Evolutionary conservation across 139 green algal genomes (phyloP).

Genomic region (Axilococcus clingmanii): DNA sequence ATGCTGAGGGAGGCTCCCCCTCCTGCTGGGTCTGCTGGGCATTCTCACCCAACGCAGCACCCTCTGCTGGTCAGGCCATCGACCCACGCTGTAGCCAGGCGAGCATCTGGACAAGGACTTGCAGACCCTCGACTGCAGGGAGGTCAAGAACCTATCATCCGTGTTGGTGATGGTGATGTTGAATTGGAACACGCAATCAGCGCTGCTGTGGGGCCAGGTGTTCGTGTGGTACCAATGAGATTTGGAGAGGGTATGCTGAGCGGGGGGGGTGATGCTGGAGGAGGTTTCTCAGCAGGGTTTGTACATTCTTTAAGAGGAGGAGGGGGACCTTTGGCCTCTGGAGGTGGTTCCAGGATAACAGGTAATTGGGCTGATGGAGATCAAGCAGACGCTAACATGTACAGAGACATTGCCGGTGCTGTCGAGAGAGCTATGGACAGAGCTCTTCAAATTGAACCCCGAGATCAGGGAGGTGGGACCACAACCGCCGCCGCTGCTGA

Average conservation of each 20-base stretch:
- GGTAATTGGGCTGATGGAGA: conserved; percentile 18
- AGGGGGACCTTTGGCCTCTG: neutral
- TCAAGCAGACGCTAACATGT: neutral
- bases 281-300: too few species aligned
- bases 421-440: conserved; percentile 9
- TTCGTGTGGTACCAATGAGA: neutral
- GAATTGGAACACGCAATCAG: conserved; percentile 4
- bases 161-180: neutral
- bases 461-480: too few species aligned
- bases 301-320: too few species aligned
- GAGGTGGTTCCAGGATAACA: neutral
- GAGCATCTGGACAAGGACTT: conserved; percentile 12
- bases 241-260: too few species aligned
- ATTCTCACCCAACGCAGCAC: neutral
- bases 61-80: too few species aligned
- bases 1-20: neutral
- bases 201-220: neutral
- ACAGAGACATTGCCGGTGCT: neutral
- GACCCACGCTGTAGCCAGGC: too few species aligned
- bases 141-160: neutral
- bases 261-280: too few species aligned
- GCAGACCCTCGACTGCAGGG: conserved; percentile 3
- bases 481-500: too few species aligned
- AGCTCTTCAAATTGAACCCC: too few species aligned
- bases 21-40: neutral